Evolutionary conservation across 306 rosid genomes (phyloP), one percentile per base, ranked within the genome.

Genomic region (Myrica gale): DNA sequence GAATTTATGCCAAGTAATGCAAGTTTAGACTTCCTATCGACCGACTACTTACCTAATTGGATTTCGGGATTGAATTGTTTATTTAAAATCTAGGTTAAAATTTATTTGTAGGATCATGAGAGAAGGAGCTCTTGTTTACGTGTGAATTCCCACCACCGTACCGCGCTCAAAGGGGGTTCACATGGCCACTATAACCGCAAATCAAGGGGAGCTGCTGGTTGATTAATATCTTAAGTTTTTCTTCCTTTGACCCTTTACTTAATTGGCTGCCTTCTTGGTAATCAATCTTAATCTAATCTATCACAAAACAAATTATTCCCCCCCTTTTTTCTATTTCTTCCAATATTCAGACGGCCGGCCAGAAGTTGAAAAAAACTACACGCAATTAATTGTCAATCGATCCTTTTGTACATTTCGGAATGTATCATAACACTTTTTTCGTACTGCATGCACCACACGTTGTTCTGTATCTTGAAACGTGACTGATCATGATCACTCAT

Each of bases 121-220:
- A 51, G 61, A 0, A 26, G 16, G 21, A 8, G 12, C 32, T 39
- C 11, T 15, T 12, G 56, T n/a, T 52, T 71, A 17, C 26, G 39
- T 58, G 9, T 39, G 60, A 71, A 67, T 57, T n/a, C 74, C 53
- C 41, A 41, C 2, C 17, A 19, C 7, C 39, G 13, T 23, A 47
- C 50, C 5, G 16, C 13, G 19, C 21, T 6, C 23, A 43, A 39
- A 65, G 32, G 20, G 12, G 57, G 50, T n/a, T 77, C 72, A 71
- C 72, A 61, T 78, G 72, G 52, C 6, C n/a, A 37, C 51, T 69
- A 60, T 71, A 76, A 76, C 72, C 20, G 26, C 26, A 23, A 78
- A 78, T 78, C 71, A 70, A 71, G 81, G 71, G 71, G 51, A 67
- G 51, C 32, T 17, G 71, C 7, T 67, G 43, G 37, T 42, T 67